phyloP scores from a whole-genome alignment of 2,329 filamentous ascomycete species.

The Hypoxylon sp. region DNA sequence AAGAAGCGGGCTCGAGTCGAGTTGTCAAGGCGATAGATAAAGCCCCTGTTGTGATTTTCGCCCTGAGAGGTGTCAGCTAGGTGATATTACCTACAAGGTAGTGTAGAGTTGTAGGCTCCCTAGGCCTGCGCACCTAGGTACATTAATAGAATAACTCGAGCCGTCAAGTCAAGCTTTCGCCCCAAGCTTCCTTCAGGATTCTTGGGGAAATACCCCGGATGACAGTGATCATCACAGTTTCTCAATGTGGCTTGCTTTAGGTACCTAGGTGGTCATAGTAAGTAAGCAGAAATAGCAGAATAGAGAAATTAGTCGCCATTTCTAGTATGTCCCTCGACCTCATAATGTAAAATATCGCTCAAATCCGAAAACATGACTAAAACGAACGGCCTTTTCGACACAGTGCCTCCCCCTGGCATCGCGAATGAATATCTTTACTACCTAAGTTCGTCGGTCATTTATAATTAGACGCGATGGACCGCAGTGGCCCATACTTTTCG shows the following conservation, averaged over 20 bases:
- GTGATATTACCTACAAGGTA: background rate
- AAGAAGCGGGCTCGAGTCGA: constrained; percentile 15
- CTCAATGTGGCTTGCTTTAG: background rate
- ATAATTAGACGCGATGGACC: constrained; percentile 41
- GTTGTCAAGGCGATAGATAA: constrained; percentile 5
- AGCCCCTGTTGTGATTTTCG: constrained; percentile 5
- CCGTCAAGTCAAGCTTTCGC: constrained; percentile 39
- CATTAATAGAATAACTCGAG: constrained; percentile 2
- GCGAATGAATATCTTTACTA: constrained; percentile 36
- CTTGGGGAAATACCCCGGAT: constrained; percentile 23
- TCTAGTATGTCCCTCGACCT: background rate
- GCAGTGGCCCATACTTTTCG: constrained; percentile 37
- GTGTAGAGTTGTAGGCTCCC: no score
- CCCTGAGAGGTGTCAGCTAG: background rate
- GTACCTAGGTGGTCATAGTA: background rate
- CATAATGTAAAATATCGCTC: constrained; percentile 11
- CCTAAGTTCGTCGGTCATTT: constrained; percentile 38
- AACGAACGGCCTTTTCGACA: constrained; percentile 10
- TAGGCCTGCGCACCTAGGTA: background rate
- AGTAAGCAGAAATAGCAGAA: background rate
- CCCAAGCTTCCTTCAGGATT: constrained; percentile 23
- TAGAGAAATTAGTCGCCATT: constrained; percentile 8
- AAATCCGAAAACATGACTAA: constrained; percentile 31
- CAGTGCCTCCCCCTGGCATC: constrained; percentile 21
- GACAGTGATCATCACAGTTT: constrained; percentile 1